Percentiles rank a stretch among this genome's conserved stretches.
Evolutionary conservation across 768 basidiomycete species (phyloP).

Genomic region (Holtermannia corniformis): DNA sequence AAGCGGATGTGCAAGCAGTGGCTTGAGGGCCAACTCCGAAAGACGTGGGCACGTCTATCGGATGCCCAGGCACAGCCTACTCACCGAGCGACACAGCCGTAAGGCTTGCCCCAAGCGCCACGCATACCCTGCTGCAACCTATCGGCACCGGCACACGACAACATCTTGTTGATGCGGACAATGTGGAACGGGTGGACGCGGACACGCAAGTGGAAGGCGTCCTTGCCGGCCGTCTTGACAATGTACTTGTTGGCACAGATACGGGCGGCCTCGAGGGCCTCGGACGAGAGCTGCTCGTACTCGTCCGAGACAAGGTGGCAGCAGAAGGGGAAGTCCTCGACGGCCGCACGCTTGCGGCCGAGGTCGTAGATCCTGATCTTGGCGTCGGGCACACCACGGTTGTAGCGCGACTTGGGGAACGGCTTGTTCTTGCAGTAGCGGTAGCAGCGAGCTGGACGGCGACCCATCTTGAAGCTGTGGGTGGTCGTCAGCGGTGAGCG

Average conservation of each 20-base stretch:
- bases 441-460: conserved; percentile 95
- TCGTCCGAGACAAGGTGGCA: conserved; percentile 94
- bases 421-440: conserved; percentile 99
- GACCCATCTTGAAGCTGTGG: conserved; percentile 73
- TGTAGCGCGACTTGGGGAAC: conserved; percentile 56
- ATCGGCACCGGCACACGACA: conserved; percentile 98
- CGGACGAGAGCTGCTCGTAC: conserved; percentile 90
- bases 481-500: no score
- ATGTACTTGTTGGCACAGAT: conserved; percentile 99
- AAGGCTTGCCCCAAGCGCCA: conserved; percentile 98
- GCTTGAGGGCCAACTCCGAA: conserved; percentile 1
- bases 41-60: not conserved
- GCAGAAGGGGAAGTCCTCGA: conserved; percentile 93
- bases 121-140: conserved; percentile 70
- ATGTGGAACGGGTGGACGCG: conserved; percentile 98
- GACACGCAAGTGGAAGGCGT: conserved; percentile 96
- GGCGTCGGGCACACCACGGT: conserved; percentile 92
- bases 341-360: conserved; percentile 87
- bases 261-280: conserved; percentile 94
- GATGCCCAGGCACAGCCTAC: conserved; percentile 4
- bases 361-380: conserved; percentile 96
- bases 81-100: conserved; percentile 58
- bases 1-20: no score
- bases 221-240: conserved; percentile 95
- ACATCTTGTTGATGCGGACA: conserved; percentile 99